phyloP scores from a whole-genome alignment of 805 yeast genomes.

The Starmerella tilneyi region DNA sequence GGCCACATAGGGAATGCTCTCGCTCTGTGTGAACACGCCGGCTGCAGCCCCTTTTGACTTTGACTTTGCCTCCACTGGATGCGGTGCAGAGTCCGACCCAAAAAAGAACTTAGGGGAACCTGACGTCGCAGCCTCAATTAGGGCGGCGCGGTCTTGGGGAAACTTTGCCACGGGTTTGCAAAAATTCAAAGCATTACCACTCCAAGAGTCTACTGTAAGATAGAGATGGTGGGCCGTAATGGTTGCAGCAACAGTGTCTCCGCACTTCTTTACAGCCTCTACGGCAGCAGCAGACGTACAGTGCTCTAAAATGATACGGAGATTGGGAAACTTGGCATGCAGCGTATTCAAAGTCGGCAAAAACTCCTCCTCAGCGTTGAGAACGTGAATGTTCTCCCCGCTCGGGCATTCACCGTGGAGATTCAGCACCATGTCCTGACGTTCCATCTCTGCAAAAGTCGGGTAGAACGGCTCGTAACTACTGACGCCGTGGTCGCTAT shows the following conservation, averaged over 20 bases:
- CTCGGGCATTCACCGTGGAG: conserved; percentile 94
- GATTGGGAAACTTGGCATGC: conserved; percentile 71
- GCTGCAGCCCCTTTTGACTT: conserved; percentile 83
- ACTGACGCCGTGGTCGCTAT: conserved; percentile 81
- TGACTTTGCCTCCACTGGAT: conserved; percentile 69
- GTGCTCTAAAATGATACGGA: conserved; percentile 83
- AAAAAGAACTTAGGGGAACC: conserved; percentile 90
- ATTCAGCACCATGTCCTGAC: conserved; percentile 65
- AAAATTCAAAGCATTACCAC: conserved; percentile 87
- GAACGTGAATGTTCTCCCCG: conserved; percentile 64
- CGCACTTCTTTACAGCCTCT: conserved; percentile 60
- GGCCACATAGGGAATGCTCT: conserved; percentile 74
- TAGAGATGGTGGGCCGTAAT: conserved; percentile 92
- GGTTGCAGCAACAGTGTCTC: conserved; percentile 74
- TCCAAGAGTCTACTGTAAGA: conserved; percentile 88
- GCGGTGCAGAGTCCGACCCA: conserved; percentile 98
- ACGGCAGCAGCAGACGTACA: conserved; percentile 89
- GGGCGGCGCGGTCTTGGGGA: conserved; percentile 71
- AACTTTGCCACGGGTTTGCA: conserved; percentile 97
- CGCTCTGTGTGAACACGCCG: conserved; percentile 90
- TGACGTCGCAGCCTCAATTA: conserved; percentile 77
- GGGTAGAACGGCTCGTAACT: conserved; percentile 86
- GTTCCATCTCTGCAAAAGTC: conserved; percentile 78
- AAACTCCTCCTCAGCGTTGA: conserved; percentile 89
- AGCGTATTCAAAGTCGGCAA: conserved; percentile 77